phyloP scores from a whole-genome alignment of 2,329 filamentous ascomycete genomes.

The Clarireedia paspali region DNA sequence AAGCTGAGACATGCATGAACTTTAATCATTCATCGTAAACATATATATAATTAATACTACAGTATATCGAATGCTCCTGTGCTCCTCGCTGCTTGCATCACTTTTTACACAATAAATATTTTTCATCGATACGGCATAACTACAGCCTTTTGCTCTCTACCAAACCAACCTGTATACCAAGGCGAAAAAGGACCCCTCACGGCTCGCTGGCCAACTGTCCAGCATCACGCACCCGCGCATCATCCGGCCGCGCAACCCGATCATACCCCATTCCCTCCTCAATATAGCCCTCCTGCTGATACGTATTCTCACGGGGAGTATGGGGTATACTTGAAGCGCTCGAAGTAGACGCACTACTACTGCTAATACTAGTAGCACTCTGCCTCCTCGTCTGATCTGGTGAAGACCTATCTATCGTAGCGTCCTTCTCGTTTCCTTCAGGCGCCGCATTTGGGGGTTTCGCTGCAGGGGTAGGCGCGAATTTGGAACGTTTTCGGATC shows the following conservation, averaged over 20 bases:
- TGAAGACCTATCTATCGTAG: neutral
- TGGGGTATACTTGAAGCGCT: slow-evolving; percentile 35
- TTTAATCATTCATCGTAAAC: too few relatives aligned
- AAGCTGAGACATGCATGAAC: too few relatives aligned
- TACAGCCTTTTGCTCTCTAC: too few relatives aligned
- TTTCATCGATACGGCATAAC: too few relatives aligned
- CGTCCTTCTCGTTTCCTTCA: neutral
- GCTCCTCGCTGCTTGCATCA: too few relatives aligned
- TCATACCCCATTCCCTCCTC: slow-evolving; percentile 5
- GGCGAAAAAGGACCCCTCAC: neutral
- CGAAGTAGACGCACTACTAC: slow-evolving; percentile 1
- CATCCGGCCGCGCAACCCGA: neutral
- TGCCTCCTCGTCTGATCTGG: neutral
- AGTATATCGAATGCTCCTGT: too few relatives aligned
- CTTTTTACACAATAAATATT: too few relatives aligned
- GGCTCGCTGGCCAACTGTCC: slow-evolving; percentile 2
- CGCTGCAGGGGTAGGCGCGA: slow-evolving; percentile 18
- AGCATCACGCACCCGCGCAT: slow-evolving; percentile 1
- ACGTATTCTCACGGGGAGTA: slow-evolving; percentile 4
- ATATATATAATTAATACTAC: too few relatives aligned
- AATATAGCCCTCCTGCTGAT: slow-evolving; percentile 5
- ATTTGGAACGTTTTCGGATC: slow-evolving; percentile 26
- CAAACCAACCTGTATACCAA: too few relatives aligned
- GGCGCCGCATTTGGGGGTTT: neutral
- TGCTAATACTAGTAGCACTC: neutral